These are phyloP conservation scores for Pestalotiopsis sp. DNA, from an alignment of 2,329 filamentous ascomycete genomes.

Conservation along the genomic window DNA sequence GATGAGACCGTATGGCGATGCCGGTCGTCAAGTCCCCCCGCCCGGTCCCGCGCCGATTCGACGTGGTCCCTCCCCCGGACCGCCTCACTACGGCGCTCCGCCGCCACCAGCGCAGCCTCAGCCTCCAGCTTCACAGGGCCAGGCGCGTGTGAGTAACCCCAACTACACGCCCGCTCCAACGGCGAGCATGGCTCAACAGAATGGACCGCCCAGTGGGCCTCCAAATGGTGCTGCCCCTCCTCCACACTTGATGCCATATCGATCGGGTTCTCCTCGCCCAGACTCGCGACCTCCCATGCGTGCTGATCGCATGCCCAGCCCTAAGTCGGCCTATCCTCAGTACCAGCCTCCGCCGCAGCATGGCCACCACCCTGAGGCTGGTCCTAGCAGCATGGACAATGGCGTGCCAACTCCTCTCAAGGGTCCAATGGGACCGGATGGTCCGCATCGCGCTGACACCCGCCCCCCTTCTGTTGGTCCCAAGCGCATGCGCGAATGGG, in stretches of 20 bases:
- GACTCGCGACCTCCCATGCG: conserved; percentile 77
- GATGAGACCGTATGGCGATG: conserved; percentile 71
- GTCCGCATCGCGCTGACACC: conserved; percentile 66
- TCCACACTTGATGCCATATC: conserved; percentile 70
- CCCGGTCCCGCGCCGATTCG: conserved; percentile 43
- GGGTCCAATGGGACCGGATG: conserved; percentile 63
- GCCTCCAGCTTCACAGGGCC: conserved; percentile 52
- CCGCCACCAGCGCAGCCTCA: conserved; percentile 51
- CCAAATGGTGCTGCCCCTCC: conserved; percentile 43
- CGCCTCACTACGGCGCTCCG: conserved; percentile 50
- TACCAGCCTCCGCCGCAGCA: conserved; percentile 64
- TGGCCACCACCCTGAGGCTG: conserved; percentile 68
- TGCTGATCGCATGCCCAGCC: conserved; percentile 88
- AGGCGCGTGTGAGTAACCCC: conserved; percentile 44
- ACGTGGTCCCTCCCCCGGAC: conserved; percentile 58
- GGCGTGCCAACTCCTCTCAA: conserved; percentile 66
- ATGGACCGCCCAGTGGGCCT: conserved; percentile 41
- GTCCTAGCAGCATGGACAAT: conserved; percentile 64
- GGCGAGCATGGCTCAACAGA: conserved; percentile 35
- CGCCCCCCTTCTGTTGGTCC: conserved; percentile 78
- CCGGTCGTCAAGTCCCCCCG: conserved; percentile 57
- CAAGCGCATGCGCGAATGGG: conserved; percentile 92
- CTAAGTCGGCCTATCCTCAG: conserved; percentile 82
- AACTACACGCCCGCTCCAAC: conserved; percentile 39
- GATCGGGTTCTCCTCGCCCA: conserved; percentile 77